These are phyloP conservation scores for Cryptococcus sp. DNA, from an alignment of 1,284 basidiomycete species.

Conservation along the genomic window DNA sequence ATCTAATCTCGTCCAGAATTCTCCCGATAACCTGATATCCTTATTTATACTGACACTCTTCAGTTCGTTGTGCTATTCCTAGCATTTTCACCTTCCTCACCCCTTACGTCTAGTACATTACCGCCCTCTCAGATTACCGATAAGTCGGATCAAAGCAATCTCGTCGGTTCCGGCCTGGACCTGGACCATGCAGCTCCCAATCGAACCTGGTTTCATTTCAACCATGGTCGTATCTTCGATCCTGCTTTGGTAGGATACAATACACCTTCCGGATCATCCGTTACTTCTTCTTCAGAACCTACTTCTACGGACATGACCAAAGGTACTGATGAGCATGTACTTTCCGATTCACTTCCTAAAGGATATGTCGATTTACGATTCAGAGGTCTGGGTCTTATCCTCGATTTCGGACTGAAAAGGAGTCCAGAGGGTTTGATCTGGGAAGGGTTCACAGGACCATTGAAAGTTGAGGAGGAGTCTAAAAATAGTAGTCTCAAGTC, in stretches of 20 bases:
- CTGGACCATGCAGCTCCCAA: slow-evolving; percentile 18
- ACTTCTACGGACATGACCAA: neutral
- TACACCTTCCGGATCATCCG: neutral
- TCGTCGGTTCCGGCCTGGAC: neutral
- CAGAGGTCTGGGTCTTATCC: slow-evolving; percentile 31
- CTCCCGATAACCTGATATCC: neutral
- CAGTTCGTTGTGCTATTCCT: slow-evolving; percentile 36
- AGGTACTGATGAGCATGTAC: neutral
- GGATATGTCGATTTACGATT: slow-evolving; percentile 31
- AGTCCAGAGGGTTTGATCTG: slow-evolving; percentile 33
- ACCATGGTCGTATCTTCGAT: slow-evolving; percentile 29
- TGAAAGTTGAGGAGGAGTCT: neutral
- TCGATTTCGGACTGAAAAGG: slow-evolving; percentile 35
- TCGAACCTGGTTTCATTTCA: slow-evolving; percentile 27
- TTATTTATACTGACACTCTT: neutral
- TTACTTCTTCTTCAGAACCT: neutral
- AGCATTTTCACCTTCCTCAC: slow-evolving; percentile 36
- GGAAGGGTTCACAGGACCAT: slow-evolving; percentile 15
- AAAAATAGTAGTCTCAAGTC: no score
- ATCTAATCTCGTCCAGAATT: neutral
- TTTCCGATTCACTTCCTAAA: slow-evolving; percentile 10
- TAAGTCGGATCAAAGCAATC: neutral
- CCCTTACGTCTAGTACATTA: slow-evolving; percentile 23
- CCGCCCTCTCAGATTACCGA: neutral
- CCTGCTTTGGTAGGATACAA: slow-evolving; percentile 30